Evolutionary conservation across 2,329 filamentous ascomycete genomes (phyloP).

Genomic region (Fusarium stilboides): DNA sequence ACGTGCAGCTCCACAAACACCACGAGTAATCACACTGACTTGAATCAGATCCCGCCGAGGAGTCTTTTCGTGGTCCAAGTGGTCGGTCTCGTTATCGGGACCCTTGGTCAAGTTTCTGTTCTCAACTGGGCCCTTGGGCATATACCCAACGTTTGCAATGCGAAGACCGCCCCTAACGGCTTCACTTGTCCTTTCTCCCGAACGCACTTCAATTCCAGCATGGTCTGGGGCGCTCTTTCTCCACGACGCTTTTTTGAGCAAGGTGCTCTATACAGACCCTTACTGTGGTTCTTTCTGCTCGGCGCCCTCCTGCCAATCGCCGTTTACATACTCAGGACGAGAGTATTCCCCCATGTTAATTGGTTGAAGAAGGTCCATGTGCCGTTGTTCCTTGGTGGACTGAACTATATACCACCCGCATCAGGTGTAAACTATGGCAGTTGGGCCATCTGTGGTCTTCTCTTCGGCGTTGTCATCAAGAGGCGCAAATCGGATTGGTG

Average conservation of each 20-base stretch:
- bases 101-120: constrained; percentile 61
- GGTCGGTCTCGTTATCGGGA: constrained; percentile 60
- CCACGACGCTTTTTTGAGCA: constrained; percentile 68
- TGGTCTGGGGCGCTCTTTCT: constrained; percentile 71
- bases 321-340: constrained; percentile 57
- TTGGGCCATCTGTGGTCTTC: constrained; percentile 51
- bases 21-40: constrained; percentile 2
- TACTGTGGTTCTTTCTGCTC: constrained; percentile 70
- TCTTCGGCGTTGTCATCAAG: constrained; percentile 50
- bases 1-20: accelerated
- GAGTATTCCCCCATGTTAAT: constrained; percentile 41
- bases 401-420: constrained; percentile 54
- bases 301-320: constrained; percentile 64
- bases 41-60: constrained; percentile 58
- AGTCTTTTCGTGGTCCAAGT: constrained; percentile 61
- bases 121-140: constrained; percentile 57
- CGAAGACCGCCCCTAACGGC: constrained; percentile 58
- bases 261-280: constrained; percentile 63
- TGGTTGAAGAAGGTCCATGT: constrained; percentile 52
- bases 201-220: constrained; percentile 66
- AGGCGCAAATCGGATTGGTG: constrained; percentile 50
- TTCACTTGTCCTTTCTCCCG: constrained; percentile 60
- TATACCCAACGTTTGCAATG: constrained; percentile 65
- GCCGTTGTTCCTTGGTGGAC: constrained; percentile 51
- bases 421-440: constrained; percentile 54